These are phyloP conservation scores for Ramichloridium luteum DNA, from an alignment of 2,329 filamentous ascomycete species.

Conservation along the genomic window DNA sequence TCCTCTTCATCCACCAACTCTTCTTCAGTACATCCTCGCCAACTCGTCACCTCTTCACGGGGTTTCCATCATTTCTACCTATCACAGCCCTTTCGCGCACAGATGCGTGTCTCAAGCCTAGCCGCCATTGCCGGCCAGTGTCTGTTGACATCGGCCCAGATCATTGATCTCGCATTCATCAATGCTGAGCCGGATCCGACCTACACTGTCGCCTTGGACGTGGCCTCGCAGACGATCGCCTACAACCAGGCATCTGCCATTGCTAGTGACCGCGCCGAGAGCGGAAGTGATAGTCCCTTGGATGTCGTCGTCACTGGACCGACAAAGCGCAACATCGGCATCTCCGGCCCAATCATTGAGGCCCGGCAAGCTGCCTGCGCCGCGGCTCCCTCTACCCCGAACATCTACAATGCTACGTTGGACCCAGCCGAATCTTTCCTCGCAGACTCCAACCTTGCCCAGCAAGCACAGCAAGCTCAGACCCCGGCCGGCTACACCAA, in stretches of 20 bases:
- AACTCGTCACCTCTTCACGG: too few relatives aligned
- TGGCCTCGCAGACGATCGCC: background rate
- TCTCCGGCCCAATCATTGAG: constrained; percentile 1
- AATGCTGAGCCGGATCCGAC: constrained; percentile 2
- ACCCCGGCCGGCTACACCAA: constrained; percentile 7
- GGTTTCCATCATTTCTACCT: too few relatives aligned
- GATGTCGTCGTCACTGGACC: background rate
- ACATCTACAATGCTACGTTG: constrained; percentile 1
- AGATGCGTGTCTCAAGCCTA: background rate
- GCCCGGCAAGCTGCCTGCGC: constrained; percentile 1
- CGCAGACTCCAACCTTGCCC: constrained; percentile 5
- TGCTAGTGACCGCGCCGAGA: background rate
- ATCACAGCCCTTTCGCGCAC: too few relatives aligned
- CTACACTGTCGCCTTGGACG: constrained; percentile 4
- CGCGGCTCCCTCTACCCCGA: background rate
- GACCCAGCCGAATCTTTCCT: constrained; percentile 3
- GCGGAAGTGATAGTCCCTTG: constrained; percentile 1
- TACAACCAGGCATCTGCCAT: constrained; percentile 1
- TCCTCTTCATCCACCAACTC: too few relatives aligned
- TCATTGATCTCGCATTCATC: constrained; percentile 3
- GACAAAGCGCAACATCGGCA: constrained; percentile 1
- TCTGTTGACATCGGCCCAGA: background rate
- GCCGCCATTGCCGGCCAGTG: background rate
- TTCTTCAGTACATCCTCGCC: too few relatives aligned
- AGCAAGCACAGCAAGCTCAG: constrained; percentile 4